Evolutionary conservation across 2,329 filamentous ascomycete genomes (phyloP).

Genomic region (Calonectria naviculata): DNA sequence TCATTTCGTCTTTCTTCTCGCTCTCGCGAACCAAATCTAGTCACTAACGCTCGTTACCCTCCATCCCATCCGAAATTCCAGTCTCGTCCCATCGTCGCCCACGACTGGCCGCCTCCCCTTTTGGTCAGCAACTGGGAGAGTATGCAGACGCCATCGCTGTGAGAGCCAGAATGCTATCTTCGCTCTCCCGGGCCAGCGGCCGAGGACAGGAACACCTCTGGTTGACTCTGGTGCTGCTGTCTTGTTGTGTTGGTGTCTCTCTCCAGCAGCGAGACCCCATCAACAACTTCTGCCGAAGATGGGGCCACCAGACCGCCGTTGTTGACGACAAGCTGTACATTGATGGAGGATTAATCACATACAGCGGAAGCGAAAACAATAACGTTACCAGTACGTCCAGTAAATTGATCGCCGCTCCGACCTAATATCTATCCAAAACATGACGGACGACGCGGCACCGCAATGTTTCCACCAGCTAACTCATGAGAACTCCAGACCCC

Average conservation of each 20-base stretch:
- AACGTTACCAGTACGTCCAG: slow-evolving; percentile 67
- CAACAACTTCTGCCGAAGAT: slow-evolving; percentile 63
- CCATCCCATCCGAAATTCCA: neutral
- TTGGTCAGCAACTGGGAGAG: slow-evolving; percentile 25
- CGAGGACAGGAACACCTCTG: slow-evolving; percentile 28
- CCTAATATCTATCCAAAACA: neutral
- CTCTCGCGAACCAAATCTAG: neutral
- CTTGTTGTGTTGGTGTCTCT: slow-evolving; percentile 30
- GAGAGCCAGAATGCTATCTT: slow-evolving; percentile 39
- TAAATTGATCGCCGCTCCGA: neutral
- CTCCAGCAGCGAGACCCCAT: slow-evolving; percentile 61
- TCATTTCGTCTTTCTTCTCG: slow-evolving; percentile 4
- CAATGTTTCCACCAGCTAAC: neutral
- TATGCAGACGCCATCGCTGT: slow-evolving; percentile 34
- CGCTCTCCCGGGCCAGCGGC: slow-evolving; percentile 26
- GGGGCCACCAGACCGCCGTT: slow-evolving; percentile 70
- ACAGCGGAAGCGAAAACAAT: slow-evolving; percentile 57
- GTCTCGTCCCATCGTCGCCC: neutral
- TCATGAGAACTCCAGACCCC: slow-evolving; percentile 24
- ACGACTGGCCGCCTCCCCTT: slow-evolving; percentile 16
- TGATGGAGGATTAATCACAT: slow-evolving; percentile 70
- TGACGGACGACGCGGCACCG: neutral
- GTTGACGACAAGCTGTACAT: slow-evolving; percentile 71
- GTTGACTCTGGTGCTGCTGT: slow-evolving; percentile 32
- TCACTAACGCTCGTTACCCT: slow-evolving; percentile 13